phyloP scores from a whole-genome alignment of 108 stramenopile species.

The Heterococcus sp. region DNA sequence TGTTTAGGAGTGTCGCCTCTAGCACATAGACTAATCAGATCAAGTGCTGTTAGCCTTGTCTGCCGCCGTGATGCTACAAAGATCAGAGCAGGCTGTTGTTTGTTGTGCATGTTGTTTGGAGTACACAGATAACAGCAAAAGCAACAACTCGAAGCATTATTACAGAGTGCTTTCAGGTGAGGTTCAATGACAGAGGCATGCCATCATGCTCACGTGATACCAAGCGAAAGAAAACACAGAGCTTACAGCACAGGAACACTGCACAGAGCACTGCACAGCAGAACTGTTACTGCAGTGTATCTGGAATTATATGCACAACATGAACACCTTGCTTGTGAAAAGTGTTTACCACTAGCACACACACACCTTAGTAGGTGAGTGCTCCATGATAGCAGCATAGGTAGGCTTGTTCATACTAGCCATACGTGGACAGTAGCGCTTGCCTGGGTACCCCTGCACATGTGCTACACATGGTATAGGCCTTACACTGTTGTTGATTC shows the following conservation, averaged over 20 bases:
- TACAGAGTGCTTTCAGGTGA: no score
- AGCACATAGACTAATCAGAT: constrained; percentile 59
- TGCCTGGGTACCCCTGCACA: constrained; percentile 90
- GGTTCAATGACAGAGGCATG: no score
- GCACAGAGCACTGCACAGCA: no score
- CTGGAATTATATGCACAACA: no score
- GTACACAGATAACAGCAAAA: neutral
- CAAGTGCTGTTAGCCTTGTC: constrained; percentile 93
- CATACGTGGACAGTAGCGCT: constrained; percentile 93
- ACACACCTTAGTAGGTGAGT: neutral
- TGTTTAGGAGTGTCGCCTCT: constrained; percentile 51
- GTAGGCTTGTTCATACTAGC: constrained; percentile 99
- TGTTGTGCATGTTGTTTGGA: constrained; percentile 54
- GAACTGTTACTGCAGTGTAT: no score
- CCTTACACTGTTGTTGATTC: constrained; percentile 81
- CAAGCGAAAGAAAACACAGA: no score
- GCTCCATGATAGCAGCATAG: constrained; percentile 89
- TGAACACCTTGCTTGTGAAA: no score
- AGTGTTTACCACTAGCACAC: neutral
- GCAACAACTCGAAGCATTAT: no score
- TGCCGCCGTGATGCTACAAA: constrained; percentile 80
- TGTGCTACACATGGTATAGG: constrained; percentile 89
- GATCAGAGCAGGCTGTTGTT: constrained; percentile 83
- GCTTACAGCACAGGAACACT: no score
- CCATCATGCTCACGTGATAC: no score